phyloP scores from a whole-genome alignment of 305 asterid species.

The Withania somnifera region DNA sequence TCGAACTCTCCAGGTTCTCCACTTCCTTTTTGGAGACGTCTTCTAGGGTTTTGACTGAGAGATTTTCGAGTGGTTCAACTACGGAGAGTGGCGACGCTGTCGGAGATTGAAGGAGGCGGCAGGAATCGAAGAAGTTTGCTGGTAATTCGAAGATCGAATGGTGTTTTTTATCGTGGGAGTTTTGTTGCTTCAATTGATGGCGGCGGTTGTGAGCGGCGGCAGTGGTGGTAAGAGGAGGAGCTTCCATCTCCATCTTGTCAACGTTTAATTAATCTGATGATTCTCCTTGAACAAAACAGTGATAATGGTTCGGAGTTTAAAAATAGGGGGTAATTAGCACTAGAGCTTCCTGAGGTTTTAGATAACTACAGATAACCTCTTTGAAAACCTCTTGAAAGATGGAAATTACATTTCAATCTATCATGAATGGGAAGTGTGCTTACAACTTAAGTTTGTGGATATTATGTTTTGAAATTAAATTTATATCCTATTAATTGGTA shows the following conservation, averaged over 20 bases:
- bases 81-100: slow-evolving; percentile 20
- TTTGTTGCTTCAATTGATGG: slow-evolving; percentile 12
- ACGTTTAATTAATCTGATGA: background rate
- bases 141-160: slow-evolving; percentile 63
- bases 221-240: background rate
- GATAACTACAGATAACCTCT: background rate
- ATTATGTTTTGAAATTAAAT: too few species aligned
- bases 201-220: background rate
- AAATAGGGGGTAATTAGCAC: background rate
- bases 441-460: too few species aligned
- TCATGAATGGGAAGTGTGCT: too few species aligned
- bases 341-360: background rate
- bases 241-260: slow-evolving; percentile 18
- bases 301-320: background rate
- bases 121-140: slow-evolving; percentile 50
- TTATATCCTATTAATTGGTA: too few species aligned
- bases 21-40: slow-evolving; percentile 14
- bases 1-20: slow-evolving; percentile 1
- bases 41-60: slow-evolving; percentile 4
- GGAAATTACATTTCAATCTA: too few species aligned
- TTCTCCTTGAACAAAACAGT: background rate
- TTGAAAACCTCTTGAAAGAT: too few species aligned
- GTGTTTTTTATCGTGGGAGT: slow-evolving; percentile 29
- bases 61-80: slow-evolving; percentile 3
- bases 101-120: slow-evolving; percentile 57